Evolutionary conservation across 106 monocot genomes (phyloP), one percentile per base, ranked within the genome.

Genomic region (Dendrobium nobile): DNA sequence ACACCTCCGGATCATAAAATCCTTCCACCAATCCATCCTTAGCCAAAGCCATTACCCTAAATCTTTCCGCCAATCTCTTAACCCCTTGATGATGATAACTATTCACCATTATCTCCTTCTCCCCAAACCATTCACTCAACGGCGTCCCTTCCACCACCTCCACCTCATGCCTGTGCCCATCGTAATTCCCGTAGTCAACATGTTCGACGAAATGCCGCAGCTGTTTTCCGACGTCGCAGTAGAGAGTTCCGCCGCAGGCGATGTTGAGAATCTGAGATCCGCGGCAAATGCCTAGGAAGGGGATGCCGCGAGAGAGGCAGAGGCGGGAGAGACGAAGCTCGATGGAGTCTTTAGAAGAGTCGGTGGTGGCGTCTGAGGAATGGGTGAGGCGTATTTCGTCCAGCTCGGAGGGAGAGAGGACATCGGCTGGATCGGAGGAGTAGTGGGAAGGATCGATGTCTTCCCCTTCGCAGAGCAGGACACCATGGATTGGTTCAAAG

Each of bases 71-170:
- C 82, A 98, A 48, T 59, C 91, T 88, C 83, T 91, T 94, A 75
- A 92, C 89, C 19, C 97, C 97, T 47, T 98, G 97, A 74, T 98
- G 97, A 82, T 98, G 97, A 74, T 98, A 98, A 76, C 97, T 98
- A 41, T 98, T 98, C 84, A 98, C 92, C 86, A 51, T 56, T 11
- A 98, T n/a, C 88, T 91, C 91, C 47, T 26, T 17, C 76, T 51
- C 48, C 48, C 27, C 76, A 26, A 76, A 76, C 79, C 61, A 79
- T 15, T 65, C n/a, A 10, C 10, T 8, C 65, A 64, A 13, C 11
- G 79, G 65, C 18, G 72, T 47, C 9, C 80, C 80, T 18, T 18
- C 31, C 72, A 90, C 79, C 3, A 95, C 81, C 56, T 78, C 84
- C 41, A 92, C 91, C 2, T 78, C 59, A 72, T 95, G 97, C 56